These are phyloP conservation scores for Aspergillus novofumigatus DNA, from an alignment of 2,329 filamentous ascomycete species.

Conservation along the genomic window DNA sequence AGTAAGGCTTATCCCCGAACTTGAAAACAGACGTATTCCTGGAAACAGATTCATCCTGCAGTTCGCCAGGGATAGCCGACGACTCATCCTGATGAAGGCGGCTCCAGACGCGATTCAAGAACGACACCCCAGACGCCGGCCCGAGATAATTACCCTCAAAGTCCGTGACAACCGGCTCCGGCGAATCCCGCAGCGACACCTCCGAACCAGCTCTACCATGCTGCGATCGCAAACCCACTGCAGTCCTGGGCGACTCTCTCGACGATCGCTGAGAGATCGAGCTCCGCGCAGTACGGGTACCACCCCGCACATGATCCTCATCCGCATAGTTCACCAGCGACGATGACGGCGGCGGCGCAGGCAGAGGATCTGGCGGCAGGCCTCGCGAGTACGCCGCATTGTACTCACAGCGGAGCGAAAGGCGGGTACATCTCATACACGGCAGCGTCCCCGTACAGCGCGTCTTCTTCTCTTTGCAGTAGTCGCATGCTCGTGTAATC, in stretches of 20 bases:
- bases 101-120: conserved; percentile 65
- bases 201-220: conserved; percentile 6
- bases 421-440: conserved; percentile 30
- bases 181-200: conserved; percentile 35
- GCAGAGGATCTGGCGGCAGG: conserved; percentile 31
- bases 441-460: conserved; percentile 36
- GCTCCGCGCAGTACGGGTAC: background rate
- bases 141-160: conserved; percentile 55
- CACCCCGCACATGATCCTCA: conserved; percentile 3
- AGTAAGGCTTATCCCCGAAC: conserved; percentile 51
- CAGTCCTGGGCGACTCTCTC: conserved; percentile 2
- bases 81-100: conserved; percentile 55
- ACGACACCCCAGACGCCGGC: conserved; percentile 48
- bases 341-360: conserved; percentile 13
- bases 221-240: conserved; percentile 2
- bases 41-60: conserved; percentile 25
- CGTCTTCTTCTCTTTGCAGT: conserved; percentile 37
- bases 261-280: conserved; percentile 5
- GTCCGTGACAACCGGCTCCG: conserved; percentile 46
- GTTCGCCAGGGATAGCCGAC: conserved; percentile 25
- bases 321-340: conserved; percentile 5
- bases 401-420: conserved; percentile 32
- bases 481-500: conserved; percentile 37
- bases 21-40: conserved; percentile 46
- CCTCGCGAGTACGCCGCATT: conserved; percentile 36